Percentiles rank a stretch among this genome's conserved stretches.
Conservation (phyloP, 164 flowering plant species). For the Vitis vinifera region DNA sequence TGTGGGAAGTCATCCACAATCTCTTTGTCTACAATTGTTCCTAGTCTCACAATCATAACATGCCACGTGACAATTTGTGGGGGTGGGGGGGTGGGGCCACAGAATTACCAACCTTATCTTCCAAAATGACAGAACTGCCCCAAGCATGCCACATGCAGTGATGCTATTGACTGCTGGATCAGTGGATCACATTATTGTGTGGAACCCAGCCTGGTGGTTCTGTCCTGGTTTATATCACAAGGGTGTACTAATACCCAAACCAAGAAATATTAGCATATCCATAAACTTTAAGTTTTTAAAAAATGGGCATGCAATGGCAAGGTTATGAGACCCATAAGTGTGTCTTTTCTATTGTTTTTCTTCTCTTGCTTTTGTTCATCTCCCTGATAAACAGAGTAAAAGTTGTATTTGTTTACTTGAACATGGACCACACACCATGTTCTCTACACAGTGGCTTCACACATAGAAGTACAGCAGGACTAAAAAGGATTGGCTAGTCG, state of each 20-base stretch:
- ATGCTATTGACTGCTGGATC: background rate
- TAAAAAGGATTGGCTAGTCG: constrained; percentile 6
- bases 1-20: too few species aligned
- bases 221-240: background rate
- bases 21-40: too few species aligned
- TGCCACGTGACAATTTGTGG: too few species aligned
- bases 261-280: background rate
- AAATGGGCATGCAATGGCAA: background rate
- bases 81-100: too few species aligned
- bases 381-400: background rate
- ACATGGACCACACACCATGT: constrained; percentile 27
- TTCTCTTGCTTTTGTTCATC: background rate
- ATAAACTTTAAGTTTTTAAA: constrained; percentile 1
- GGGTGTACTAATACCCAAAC: background rate
- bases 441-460: constrained; percentile 13
- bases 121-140: background rate
- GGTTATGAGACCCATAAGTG: background rate
- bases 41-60: too few species aligned
- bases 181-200: background rate
- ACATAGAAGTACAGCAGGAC: constrained; percentile 3
- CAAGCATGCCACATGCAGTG: background rate
- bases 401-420: constrained; percentile 1
- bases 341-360: constrained; percentile 9
- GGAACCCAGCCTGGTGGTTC: background rate
- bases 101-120: background rate